Base-by-base conservation (phyloP, 805 yeast genomes). In the Starmerella tilneyi region DNA sequence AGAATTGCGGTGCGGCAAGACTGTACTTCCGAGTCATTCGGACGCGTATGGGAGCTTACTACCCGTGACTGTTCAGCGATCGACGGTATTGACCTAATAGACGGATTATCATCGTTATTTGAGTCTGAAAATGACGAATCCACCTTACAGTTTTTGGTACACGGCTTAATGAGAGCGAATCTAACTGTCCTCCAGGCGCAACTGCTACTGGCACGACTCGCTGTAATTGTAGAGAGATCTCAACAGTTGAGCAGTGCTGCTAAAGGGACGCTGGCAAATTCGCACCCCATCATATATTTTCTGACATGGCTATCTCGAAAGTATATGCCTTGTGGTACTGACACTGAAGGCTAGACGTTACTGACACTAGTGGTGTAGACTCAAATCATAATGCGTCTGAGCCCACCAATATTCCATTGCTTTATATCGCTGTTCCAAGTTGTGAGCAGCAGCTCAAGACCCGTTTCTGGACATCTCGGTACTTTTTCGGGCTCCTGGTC, bases 401-500 rank as follows among this genome's bases (percentile, higher is more conserved):
- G 22, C 8, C 50, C 50, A 13, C 46, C 44, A n/a, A 45, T 37
- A 21, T 33, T 41, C 48, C 49, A 48, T 21, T 36, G 47, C 26
- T 41, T 32, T 5, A 31, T 5, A n/a, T 71, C 69, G 67, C 75
- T 80, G 49, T 69, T 68, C 60, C 95, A 86, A 2, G 45, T 33
- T 3, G 57, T 51, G 6, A 84, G 84, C 27, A 86, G 60, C 28
- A 89, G 65, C 53, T 69, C 74, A 45, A 72, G 77, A 0, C 86
- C 83, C 0, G 95, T 82, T 1, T 83, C 72, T 0, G 97, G 97
- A 59, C 97, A 89, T 15, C 31, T 27, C 3, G 54, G 51, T 4
- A 31, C 15, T 15, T 66, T 65, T 15, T 58, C 56, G 17, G 67
- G 64, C 43, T 63, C 66, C 1, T 67, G 72, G 35, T 73, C 70